These are phyloP conservation scores for Cucumis melo DNA, from an alignment of 306 rosid species.

Conservation along the genomic window DNA sequence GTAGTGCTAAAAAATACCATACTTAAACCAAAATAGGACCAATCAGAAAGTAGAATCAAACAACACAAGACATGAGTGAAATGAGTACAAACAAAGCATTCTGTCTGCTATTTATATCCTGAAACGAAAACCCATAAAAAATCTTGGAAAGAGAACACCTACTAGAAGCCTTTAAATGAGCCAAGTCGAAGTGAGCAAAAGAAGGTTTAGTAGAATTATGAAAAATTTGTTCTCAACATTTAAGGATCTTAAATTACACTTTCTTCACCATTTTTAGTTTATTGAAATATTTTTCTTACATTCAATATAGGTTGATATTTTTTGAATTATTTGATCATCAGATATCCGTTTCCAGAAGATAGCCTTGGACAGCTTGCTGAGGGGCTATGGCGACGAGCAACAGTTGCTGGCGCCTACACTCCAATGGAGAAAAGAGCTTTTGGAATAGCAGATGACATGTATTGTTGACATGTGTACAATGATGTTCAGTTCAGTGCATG, in stretches of 20 bases:
- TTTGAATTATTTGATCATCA: constrained; percentile 11
- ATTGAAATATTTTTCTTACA: neutral
- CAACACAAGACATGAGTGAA: too few relatives aligned
- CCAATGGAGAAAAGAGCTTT: constrained; percentile 75
- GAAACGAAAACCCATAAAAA: too few relatives aligned
- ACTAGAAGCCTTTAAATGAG: too few relatives aligned
- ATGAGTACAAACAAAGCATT: too few relatives aligned
- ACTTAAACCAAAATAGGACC: too few relatives aligned
- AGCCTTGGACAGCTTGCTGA: constrained; percentile 44
- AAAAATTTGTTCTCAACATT: neutral
- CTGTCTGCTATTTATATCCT: too few relatives aligned
- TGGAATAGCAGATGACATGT: constrained; percentile 97
- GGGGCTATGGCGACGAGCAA: constrained; percentile 87
- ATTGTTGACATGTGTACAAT: constrained; percentile 14
- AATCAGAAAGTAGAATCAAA: too few relatives aligned
- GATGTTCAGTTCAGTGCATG: constrained; percentile 9
- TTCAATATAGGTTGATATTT: constrained; percentile 9
- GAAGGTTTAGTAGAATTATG: too few relatives aligned
- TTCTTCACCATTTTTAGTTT: neutral
- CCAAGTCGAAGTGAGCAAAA: too few relatives aligned
- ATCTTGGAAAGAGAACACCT: too few relatives aligned
- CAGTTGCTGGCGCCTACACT: constrained; percentile 64
- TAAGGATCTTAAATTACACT: neutral
- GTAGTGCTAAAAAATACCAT: too few relatives aligned
- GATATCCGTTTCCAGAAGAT: constrained; percentile 48